phyloP scores from a whole-genome alignment of 805 yeast genomes.

The Candida maltosa region DNA sequence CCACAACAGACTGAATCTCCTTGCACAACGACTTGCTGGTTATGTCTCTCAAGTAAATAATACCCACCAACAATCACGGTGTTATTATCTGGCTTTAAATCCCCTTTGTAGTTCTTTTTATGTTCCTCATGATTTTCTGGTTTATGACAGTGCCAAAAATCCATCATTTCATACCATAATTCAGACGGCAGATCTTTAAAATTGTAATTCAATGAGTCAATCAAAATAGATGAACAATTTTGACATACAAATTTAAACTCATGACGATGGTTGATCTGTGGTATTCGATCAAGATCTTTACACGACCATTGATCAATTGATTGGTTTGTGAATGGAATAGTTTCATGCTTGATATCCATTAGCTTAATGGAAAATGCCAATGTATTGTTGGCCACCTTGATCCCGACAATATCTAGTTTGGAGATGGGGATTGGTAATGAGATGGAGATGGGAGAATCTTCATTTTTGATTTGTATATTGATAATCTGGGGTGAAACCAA shows the following conservation, averaged over 20 bases:
- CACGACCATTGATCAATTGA: slow-evolving; percentile 39
- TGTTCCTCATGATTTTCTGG: slow-evolving; percentile 40
- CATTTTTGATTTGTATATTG: background rate
- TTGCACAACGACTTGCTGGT: slow-evolving; percentile 4
- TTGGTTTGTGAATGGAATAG: slow-evolving; percentile 3
- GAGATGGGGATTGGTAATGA: slow-evolving; percentile 2
- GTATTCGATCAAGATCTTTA: slow-evolving; percentile 35
- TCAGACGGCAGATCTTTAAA: slow-evolving; percentile 82
- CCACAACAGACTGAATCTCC: slow-evolving; percentile 25
- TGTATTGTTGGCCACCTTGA: background rate
- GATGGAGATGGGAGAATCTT: background rate
- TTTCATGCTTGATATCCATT: background rate
- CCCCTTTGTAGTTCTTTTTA: slow-evolving; percentile 33
- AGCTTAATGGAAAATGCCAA: slow-evolving; percentile 4
- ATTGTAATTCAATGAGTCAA: slow-evolving; percentile 28
- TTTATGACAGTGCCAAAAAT: slow-evolving; percentile 95
- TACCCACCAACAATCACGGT: slow-evolving; percentile 52
- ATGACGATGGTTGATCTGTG: slow-evolving; percentile 16
- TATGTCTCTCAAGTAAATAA: slow-evolving; percentile 44
- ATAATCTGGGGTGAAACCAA: background rate
- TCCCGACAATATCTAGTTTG: background rate
- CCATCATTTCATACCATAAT: slow-evolving; percentile 93
- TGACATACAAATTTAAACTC: slow-evolving; percentile 29
- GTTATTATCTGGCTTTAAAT: slow-evolving; percentile 41
- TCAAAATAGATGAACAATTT: slow-evolving; percentile 22